Evolutionary conservation across 768 basidiomycete species (phyloP), one percentile per base, ranked within the genome.

Genomic region (Leccinum uliginosum): DNA sequence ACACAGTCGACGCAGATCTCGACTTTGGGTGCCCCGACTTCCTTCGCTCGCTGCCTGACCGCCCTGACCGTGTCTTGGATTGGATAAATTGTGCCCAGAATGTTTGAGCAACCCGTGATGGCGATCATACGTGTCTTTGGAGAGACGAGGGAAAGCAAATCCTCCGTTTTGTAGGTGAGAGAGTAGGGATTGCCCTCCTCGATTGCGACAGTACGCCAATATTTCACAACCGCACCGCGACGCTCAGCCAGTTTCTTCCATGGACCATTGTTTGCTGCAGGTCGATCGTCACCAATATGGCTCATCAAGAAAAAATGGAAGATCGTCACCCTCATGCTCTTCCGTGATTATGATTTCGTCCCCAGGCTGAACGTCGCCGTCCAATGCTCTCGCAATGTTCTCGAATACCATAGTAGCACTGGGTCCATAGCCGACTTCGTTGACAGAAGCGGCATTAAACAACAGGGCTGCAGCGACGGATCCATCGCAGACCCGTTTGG

Each of bases 321-420:
- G 23, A 21, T 11, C 3, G 56, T 73, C 26, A 89, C 87, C 83
- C 77, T 93, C 89, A 60, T 93, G 90, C 65, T 91, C 90, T 1
- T 80, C 82, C 0, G 86, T 87, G n/a, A 91, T 67, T 53, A 93
- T 83, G 55, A 91, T 83, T 69, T 91, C 89, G 56, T 91, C 89
- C 4, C 81, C 86, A 1, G 72, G 58, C 34, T 77, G 65, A 26
- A 91, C 75, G 51, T 78, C 78, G 0, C 60, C 63, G 32, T 87
- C 86, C 54, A 91, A 64, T 0, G 82, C 81, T 5, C 86, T 73
- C 0, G 87, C 78, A 0, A 91, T 75, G 63, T 90, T 89, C 67
- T 87, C 87, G 23, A 87, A 60, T 34, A 87, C 80, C 74, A 84
- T 71, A 0, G 89, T 87, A 10, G 88, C 83, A 63, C 84, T 86